phyloP scores from a whole-genome alignment of 108 stramenopile species.

The Cyclotella choctawhatcheeana region DNA sequence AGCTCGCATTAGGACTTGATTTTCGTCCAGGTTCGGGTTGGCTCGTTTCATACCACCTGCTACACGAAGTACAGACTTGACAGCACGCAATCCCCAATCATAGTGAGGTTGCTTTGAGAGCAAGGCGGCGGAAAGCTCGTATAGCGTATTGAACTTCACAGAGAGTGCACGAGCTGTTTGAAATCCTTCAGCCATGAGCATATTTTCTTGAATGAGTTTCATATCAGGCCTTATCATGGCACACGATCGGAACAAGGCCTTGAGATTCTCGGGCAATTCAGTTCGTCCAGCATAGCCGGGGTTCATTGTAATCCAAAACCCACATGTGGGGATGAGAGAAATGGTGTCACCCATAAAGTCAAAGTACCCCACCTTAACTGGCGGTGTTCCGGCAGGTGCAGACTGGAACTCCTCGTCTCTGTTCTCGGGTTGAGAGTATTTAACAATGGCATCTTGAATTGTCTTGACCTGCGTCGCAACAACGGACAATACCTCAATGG shows the following conservation, averaged over 20 bases:
- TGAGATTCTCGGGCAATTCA: conserved; percentile 90
- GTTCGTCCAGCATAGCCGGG: conserved; percentile 93
- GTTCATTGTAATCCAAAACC: conserved; percentile 94
- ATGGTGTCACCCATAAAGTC: conserved; percentile 89
- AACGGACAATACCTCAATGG: conserved; percentile 92
- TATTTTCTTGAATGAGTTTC: conserved; percentile 92
- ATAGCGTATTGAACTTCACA: conserved; percentile 92
- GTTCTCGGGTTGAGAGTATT: conserved; percentile 80
- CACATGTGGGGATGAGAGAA: conserved; percentile 87
- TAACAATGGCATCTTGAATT: conserved; percentile 89
- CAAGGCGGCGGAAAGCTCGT: conserved; percentile 84
- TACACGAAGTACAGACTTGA: conserved; percentile 91
- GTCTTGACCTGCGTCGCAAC: conserved; percentile 93
- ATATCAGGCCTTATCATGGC: conserved; percentile 95
- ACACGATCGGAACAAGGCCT: conserved; percentile 91
- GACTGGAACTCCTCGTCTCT: conserved; percentile 83
- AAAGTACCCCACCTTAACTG: conserved; percentile 85
- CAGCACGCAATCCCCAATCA: conserved; percentile 92
- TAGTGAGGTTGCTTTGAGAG: conserved; percentile 92
- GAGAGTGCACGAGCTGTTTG: conserved; percentile 86
- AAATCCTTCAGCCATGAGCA: conserved; percentile 95
- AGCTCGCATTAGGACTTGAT: conserved; percentile 89
- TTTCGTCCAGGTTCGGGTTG: conserved; percentile 86
- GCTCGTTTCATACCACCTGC: conserved; percentile 91
- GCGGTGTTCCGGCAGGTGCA: conserved; percentile 84